Evolutionary conservation across 2,329 filamentous ascomycete genomes (phyloP).

Genomic region (Penicillium oxalicum): DNA sequence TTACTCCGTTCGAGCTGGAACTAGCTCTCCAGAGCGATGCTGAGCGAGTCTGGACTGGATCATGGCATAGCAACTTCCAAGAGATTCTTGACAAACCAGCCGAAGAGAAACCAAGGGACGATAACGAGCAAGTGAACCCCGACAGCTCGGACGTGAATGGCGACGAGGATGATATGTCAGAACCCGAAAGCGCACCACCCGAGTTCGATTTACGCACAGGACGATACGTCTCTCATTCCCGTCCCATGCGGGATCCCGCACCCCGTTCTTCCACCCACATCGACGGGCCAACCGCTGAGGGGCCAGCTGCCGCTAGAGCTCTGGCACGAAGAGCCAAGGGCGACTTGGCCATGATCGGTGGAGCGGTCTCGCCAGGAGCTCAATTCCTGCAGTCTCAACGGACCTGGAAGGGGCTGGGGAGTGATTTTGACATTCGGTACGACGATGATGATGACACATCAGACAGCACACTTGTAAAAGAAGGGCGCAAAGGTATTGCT

Average conservation of each 20-base stretch:
- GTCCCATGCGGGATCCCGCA: conserved; percentile 39
- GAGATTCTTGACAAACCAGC: conserved; percentile 48
- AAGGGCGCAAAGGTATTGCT: conserved; percentile 82
- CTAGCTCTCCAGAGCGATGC: conserved; percentile 70
- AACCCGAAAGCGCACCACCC: conserved; percentile 63
- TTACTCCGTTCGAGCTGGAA: conserved; percentile 91
- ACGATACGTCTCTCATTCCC: conserved; percentile 69
- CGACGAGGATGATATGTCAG: conserved; percentile 59
- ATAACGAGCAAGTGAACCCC: conserved; percentile 17
- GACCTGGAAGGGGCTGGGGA: conserved; percentile 88
- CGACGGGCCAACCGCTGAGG: conserved; percentile 21
- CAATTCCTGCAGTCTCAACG: conserved; percentile 76
- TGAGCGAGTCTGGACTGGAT: conserved; percentile 74
- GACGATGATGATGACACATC: conserved; percentile 52
- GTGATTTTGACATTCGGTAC: conserved; percentile 64
- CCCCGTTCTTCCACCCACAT: conserved; percentile 23
- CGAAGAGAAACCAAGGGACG: conserved; percentile 19
- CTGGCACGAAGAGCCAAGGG: conserved; percentile 61
- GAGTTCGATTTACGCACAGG: conserved; percentile 91
- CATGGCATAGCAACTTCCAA: conserved; percentile 85
- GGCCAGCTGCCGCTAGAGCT: conserved; percentile 36
- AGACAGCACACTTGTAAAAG: conserved; percentile 64
- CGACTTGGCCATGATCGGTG: conserved; percentile 74
- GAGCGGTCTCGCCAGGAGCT: conserved; percentile 82
- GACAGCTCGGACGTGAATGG: conserved; percentile 25